Evolutionary conservation across 441 rosid species (phyloP).

Genomic region (Erodium chrysanthum): DNA sequence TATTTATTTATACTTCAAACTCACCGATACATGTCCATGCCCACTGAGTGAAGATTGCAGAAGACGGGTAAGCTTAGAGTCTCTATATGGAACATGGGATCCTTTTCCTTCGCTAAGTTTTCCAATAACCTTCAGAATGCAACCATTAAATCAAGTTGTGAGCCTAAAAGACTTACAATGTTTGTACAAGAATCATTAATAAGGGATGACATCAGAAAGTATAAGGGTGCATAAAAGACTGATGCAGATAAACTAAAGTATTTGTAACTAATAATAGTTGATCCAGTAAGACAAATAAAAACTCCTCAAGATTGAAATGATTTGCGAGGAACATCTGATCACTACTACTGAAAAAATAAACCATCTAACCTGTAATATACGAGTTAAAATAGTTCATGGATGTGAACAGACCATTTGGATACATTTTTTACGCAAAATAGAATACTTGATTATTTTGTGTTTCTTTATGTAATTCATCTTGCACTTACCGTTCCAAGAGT

Average conservation of each 20-base stretch:
- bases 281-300: neutral
- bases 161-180: conserved; percentile 11
- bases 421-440: neutral
- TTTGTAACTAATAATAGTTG: neutral
- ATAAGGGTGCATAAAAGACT: neutral
- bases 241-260: neutral
- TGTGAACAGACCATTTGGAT: neutral
- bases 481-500: conserved; percentile 95
- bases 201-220: neutral
- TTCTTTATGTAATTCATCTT: neutral
- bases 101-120: conserved; percentile 97
- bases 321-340: neutral
- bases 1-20: conserved; percentile 23
- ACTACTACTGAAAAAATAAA: neutral
- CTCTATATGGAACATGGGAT: conserved; percentile 96
- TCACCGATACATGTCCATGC: conserved; percentile 97
- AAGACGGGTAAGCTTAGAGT: conserved; percentile 98
- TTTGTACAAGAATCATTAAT: neutral
- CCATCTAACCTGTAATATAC: neutral
- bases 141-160: conserved; percentile 16
- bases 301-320: too few species aligned
- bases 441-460: too few species aligned
- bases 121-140: conserved; percentile 72
- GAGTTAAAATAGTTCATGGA: neutral
- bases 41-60: conserved; percentile 95